Evolutionary conservation across 148 eudicot genomes (phyloP), one percentile per base, ranked within the genome.

Genomic region (Nepenthes mirabilis): DNA sequence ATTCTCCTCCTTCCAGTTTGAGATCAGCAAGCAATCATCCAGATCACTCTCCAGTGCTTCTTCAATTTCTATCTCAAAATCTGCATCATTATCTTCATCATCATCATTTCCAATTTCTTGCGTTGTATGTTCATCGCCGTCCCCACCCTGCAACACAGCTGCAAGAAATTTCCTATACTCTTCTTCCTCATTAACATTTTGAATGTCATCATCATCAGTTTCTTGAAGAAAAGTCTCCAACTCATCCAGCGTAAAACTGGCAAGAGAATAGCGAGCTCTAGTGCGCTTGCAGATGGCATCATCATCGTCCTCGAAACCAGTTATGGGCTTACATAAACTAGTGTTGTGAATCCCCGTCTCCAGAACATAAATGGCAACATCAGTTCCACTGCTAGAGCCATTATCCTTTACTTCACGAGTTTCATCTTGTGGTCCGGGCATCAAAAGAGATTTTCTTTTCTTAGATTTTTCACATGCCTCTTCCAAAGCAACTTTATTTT

Each of bases 51-150:
- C 98, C 63, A 91, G 86, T 12, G 96, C 96, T 79, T 88, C 98
- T 66, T 88, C 90, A 70, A 91, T 81, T 74, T 88, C 98, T 63
- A 91, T 75, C 74, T 91, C 96, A 74, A 91, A 91, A 70, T 91
- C 98, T 52, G 91, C 98, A 78, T 91, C 98, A 75, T 88, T 91
- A 67, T 91, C 97, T 76, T 91, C 98, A 80, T 91, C 98, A 70
- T 84, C 95, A 43, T 73, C 78, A 81, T 75, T 80, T 55, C 74
- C 94, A 75, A 58, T 72, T 50, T 64, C 95, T 49, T 71, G 65
- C 13, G 67, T 62, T 58, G 69, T 71, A 34, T 66, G 74, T 73
- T 70, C 67, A 69, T 77, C 78, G 23, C 64, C 77, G 66, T 78
- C 75, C 58, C 78, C 83, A 59, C 82, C 90, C 60, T 75, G 80